Percentiles rank a stretch among this genome's conserved stretches.
Evolutionary conservation across 768 basidiomycete genomes (phyloP).

Genomic region (Lentinula sp.): DNA sequence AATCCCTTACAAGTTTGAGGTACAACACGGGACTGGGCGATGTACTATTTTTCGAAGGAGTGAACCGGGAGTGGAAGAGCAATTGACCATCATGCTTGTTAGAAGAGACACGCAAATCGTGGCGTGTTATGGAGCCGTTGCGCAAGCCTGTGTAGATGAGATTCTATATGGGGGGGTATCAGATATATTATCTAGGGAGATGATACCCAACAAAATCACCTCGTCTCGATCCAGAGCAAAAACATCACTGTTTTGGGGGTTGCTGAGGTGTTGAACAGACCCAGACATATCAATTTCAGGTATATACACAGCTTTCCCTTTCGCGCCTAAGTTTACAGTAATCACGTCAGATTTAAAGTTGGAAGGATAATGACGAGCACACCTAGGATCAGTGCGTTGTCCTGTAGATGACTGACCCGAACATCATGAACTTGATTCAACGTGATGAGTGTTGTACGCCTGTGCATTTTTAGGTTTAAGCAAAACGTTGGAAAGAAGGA

Average conservation of each 20-base stretch:
- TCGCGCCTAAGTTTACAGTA: constrained; percentile 35
- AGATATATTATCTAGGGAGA: background rate
- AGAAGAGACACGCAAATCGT: constrained; percentile 45
- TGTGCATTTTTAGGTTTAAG: constrained; percentile 7
- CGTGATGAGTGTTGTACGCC: constrained; percentile 30
- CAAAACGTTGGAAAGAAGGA: background rate
- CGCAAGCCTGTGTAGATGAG: constrained; percentile 52
- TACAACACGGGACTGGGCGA: constrained; percentile 45
- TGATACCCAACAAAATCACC: constrained; percentile 24
- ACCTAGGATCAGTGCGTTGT: constrained; percentile 50
- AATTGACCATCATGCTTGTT: constrained; percentile 26
- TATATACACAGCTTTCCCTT: constrained; percentile 44
- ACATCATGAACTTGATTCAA: constrained; percentile 45
- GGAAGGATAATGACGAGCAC: background rate
- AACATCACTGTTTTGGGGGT: constrained; percentile 47
- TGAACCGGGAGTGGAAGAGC: constrained; percentile 34
- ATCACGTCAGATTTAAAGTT: too few relatives aligned
- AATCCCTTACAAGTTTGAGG: constrained; percentile 41
- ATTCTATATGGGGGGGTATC: constrained; percentile 24
- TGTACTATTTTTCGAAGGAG: constrained; percentile 4
- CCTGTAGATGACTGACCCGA: constrained; percentile 47
- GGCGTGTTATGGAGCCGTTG: constrained; percentile 52
- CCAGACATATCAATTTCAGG: constrained; percentile 38
- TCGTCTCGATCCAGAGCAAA: constrained; percentile 51
- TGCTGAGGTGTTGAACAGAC: constrained; percentile 35